These are phyloP conservation scores for Lumnitzera racemosa DNA, from an alignment of 345 rosid species.

Conservation along the genomic window DNA sequence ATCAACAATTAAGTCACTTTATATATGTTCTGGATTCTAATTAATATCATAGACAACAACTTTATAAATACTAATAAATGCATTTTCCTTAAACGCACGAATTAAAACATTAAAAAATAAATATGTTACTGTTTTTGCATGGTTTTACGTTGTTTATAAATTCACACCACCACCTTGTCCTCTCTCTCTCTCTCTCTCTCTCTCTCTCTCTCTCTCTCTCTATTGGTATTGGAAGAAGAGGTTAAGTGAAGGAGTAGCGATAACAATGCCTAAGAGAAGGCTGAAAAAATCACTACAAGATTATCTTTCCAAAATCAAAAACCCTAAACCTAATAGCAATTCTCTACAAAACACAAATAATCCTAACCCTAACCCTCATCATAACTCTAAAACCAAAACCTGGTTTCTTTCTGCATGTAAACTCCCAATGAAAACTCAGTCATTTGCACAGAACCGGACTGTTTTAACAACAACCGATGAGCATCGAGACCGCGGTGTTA, in stretches of 20 bases:
- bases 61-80: no score
- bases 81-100: no score
- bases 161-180: no score
- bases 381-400: slow-evolving; percentile 18
- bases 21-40: no score
- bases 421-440: slow-evolving; percentile 48
- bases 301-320: slow-evolving; percentile 60
- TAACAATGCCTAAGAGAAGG: slow-evolving; percentile 51
- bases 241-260: not conserved
- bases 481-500: slow-evolving; percentile 32
- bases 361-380: no score
- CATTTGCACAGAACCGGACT: slow-evolving; percentile 33
- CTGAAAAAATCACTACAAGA: slow-evolving; percentile 54
- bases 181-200: no score
- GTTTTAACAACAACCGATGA: not conserved
- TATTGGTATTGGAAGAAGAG: not conserved
- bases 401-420: slow-evolving; percentile 48
- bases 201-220: not conserved
- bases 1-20: no score
- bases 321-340: slow-evolving; percentile 21
- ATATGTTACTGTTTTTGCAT: no score
- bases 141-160: no score
- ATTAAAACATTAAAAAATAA: no score
- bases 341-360: slow-evolving; percentile 19
- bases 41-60: no score